These are phyloP conservation scores for Amphirosellinia nigrospora DNA, from an alignment of 495 filamentous ascomycete genomes.

Conservation along the genomic window DNA sequence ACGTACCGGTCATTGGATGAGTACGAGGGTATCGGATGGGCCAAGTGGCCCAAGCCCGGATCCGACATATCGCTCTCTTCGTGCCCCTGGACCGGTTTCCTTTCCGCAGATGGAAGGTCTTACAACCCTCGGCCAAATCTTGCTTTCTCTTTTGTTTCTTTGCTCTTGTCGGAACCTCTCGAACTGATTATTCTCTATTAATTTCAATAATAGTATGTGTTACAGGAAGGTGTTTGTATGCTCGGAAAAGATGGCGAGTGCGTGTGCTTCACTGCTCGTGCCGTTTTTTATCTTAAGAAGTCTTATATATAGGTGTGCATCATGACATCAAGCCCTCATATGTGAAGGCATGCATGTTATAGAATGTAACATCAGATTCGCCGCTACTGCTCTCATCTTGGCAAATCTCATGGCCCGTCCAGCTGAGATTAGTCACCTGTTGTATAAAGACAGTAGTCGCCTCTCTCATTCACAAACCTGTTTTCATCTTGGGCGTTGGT, in stretches of 20 bases:
- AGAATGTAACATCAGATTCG: constrained; percentile 4
- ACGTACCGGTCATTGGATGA: background rate
- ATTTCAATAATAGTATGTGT: background rate
- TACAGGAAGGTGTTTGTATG: constrained; percentile 3
- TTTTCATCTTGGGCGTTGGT: background rate
- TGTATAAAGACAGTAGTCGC: constrained; percentile 6
- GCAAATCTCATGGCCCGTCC: constrained; percentile 7
- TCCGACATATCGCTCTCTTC: constrained; percentile 1
- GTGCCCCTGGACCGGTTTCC: background rate
- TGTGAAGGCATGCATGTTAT: constrained; percentile 8
- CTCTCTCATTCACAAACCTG: background rate
- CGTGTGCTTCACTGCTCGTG: constrained; percentile 18
- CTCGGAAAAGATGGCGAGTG: background rate
- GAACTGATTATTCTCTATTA: background rate
- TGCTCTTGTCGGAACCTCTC: background rate
- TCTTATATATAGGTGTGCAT: constrained; percentile 12
- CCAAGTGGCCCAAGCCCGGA: background rate
- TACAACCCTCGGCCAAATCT: background rate
- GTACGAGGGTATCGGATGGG: background rate
- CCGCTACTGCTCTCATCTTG: constrained; percentile 2
- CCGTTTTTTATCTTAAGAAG: background rate
- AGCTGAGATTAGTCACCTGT: constrained; percentile 27
- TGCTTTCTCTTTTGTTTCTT: background rate
- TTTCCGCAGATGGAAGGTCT: constrained; percentile 19
- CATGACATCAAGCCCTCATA: constrained; percentile 25